A percentile compares a stretch with the other conserved stretches of the same genome.
Conservation (phyloP, 768 basidiomycete genomes). For the Solioccasus polychromus region DNA sequence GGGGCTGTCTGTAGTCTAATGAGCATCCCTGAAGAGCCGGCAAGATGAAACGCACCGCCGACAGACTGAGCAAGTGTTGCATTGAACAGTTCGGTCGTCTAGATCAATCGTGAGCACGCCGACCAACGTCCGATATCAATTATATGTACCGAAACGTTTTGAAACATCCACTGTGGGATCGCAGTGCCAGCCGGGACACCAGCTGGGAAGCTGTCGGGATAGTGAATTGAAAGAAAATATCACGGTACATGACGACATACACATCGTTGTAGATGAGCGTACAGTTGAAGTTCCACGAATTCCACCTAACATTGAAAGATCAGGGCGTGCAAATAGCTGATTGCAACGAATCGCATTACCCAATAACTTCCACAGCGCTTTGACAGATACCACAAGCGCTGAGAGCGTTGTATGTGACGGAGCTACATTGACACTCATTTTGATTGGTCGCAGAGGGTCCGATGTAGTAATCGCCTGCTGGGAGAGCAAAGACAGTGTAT, state of each 20-base stretch:
- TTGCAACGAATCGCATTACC: constrained; percentile 22
- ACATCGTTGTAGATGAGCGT: constrained; percentile 31
- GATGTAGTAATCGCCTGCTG: constrained; percentile 26
- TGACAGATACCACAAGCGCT: constrained; percentile 61
- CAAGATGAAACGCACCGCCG: constrained; percentile 19
- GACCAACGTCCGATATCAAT: neutral
- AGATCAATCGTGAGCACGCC: constrained; percentile 1
- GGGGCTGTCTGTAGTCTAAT: constrained; percentile 33
- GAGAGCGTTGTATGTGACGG: constrained; percentile 52
- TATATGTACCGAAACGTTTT: constrained; percentile 49
- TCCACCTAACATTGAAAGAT: constrained; percentile 49
- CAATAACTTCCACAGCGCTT: constrained; percentile 36
- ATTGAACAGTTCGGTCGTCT: constrained; percentile 40
- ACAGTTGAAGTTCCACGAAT: constrained; percentile 48
- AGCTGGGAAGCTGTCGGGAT: constrained; percentile 39
- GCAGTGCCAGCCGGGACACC: constrained; percentile 46
- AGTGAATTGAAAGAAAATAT: neutral
- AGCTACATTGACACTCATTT: constrained; percentile 50
- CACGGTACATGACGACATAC: constrained; percentile 12
- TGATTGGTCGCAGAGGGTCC: constrained; percentile 31
- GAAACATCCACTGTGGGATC: constrained; percentile 63
- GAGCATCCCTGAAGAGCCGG: neutral
- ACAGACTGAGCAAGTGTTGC: constrained; percentile 33
- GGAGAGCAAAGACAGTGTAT: constrained; percentile 37
- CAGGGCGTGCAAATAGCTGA: neutral